phyloP scores from a whole-genome alignment of 192 early-diverging fungal species.

The Backusella macrospora region DNA sequence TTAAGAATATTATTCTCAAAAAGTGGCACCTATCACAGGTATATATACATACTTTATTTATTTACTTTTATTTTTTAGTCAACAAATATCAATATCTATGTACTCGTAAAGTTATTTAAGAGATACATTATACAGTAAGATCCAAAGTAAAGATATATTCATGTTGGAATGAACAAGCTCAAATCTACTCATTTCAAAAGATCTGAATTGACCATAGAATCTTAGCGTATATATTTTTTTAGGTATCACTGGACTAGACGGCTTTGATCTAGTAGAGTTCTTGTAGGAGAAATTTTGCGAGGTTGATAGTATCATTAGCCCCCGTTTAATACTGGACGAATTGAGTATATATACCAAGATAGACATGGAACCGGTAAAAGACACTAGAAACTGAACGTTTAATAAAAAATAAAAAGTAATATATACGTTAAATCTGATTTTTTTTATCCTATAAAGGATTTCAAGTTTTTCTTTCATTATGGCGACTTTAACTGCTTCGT shows the following conservation, averaged over 20 bases:
- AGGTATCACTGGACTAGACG: constrained; percentile 83
- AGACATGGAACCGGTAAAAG: constrained; percentile 57
- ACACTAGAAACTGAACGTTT: not conserved
- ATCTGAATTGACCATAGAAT: not conserved
- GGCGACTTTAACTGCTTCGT: constrained; percentile 71
- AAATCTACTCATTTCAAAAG: not conserved
- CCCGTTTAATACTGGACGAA: constrained; percentile 82
- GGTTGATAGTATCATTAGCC: constrained; percentile 79
- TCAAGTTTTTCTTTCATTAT: constrained; percentile 73
- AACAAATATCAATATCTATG: not conserved
- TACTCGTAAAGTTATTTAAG: not conserved
- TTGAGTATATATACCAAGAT: constrained; percentile 77
- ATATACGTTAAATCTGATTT: not conserved
- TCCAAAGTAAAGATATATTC: not conserved
- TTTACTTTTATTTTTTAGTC: not conserved
- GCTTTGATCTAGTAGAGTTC: constrained; percentile 73
- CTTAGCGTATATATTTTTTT: not conserved
- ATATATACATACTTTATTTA: constrained; percentile 9
- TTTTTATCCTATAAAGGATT: constrained; percentile 29
- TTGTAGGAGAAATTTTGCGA: constrained; percentile 70
- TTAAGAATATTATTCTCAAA: constrained; percentile 30
- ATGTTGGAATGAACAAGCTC: not conserved
- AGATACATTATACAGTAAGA: not conserved
- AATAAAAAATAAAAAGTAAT: not conserved
- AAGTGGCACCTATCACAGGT: constrained; percentile 65